Base-by-base conservation (phyloP, 805 yeast species). In the Ogataea henricii region DNA sequence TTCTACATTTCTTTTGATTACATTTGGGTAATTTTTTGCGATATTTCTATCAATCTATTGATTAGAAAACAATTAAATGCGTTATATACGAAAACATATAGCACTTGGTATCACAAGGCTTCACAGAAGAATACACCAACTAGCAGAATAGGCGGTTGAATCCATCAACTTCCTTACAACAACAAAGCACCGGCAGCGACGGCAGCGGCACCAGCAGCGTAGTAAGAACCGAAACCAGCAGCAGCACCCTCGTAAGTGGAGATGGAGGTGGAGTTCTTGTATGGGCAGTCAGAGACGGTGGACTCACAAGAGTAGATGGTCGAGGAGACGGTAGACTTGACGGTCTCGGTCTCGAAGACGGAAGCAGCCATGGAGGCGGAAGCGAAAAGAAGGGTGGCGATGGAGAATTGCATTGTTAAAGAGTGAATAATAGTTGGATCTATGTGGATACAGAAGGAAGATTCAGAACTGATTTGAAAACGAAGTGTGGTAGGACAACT, bases 351-450 rank as follows among this genome's bases (percentile, higher is more conserved):
- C 42, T 48, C 30, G 41, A 51, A 45, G 34, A 65, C 62, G 18
- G 63, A 53, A 47, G 66, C 58, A 58, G 73, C 71, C 45, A 69
- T 65, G 46, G 70, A 63, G 52, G 71, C 70, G 44, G 60, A 56
- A 55, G 72, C 73, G 52, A 61, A 58, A 53, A 66, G 49, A 56
- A 68, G 55, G 48, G 70, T 63, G 61, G 69, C 68, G 58, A 67
- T 65, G 58, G 77, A 64, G 75, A 72, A 74, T 70, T 73, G 76
- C 79, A 74, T 74, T 69, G 51, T 70, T 32, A 49, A 49, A 34
- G 59, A 55, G 53, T 53, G 56, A 54, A 52, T 43, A 52, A 52
- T 48, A 55, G 69, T 58, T 57, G 53, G 66, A 56, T 58, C 48
- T 52, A 10, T 46, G 18, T 30, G 34, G 37, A 42, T 37, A 33